Evolutionary conservation across 2,329 filamentous ascomycete species (phyloP), one percentile per base, ranked within the genome.

Genomic region (Colletotrichum agaves): DNA sequence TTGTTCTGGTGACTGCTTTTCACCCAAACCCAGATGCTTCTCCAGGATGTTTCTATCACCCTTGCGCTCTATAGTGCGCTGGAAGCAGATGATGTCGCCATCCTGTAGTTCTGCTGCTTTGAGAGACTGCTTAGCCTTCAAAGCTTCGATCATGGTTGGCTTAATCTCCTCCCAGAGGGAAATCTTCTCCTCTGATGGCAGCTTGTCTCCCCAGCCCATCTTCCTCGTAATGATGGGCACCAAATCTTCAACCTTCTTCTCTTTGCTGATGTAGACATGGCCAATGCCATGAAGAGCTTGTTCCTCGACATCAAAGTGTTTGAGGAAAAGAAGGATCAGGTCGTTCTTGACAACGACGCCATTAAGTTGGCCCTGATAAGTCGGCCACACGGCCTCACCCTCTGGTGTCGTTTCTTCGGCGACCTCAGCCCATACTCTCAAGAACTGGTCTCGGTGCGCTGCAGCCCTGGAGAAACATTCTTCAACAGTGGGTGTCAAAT

Each of bases 141-240:
- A 91, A 6, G 88, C 86, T 76, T 99, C 97, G 72, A 99, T 97
- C 94, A 98, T 98, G 68, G 90, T 93, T 58, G 94, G 94, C 80
- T 98, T 99, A 80, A 99, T 98, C 82, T 99, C 96, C 85, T 99
- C 96, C 82, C 90, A 98, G 21, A 99, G 86, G n/a, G 85, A 77
- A 41, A 89, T 77, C 75, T 86, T 87, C 67, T 90, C 88, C 5
- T 87, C 86, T 1, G 81, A 87, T 3, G 88, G 83, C 4, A 91
- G 87, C 70, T 91, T 93, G 1, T 91, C 87, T 23, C 91, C 87
- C 95, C 96, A 98, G 12, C 88, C 87, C 93, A 98, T 96, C 76
- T 91, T 88, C 73, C 91, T 89, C 65, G 91, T 81, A 67, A 99
- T 98, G 33, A 88, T 81, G 1, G 92, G 89, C 4, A 91, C 88